These are phyloP conservation scores for Apiotrichum mycotoxinovorans DNA, from an alignment of 1,284 basidiomycete genomes.

Conservation along the genomic window DNA sequence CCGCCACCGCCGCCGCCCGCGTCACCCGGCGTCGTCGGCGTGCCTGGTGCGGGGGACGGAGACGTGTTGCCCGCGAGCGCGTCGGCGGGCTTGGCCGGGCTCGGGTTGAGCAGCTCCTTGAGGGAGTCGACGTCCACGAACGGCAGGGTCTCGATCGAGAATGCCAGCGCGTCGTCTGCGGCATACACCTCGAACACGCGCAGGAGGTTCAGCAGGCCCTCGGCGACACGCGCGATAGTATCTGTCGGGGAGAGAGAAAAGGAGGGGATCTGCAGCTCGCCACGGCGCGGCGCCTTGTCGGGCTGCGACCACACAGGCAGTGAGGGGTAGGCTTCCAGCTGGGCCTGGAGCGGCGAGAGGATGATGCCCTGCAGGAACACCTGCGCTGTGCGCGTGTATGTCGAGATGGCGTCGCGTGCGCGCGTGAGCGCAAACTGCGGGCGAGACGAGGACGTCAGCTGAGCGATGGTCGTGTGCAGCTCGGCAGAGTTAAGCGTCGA, in stretches of 20 bases:
- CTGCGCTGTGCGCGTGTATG: constrained; percentile 72
- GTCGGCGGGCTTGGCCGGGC: constrained; percentile 26
- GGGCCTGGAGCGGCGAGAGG: constrained; percentile 73
- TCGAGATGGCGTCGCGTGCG: constrained; percentile 60
- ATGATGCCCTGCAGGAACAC: constrained; percentile 73
- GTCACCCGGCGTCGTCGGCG: constrained; percentile 12
- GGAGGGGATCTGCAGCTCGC: constrained; percentile 76
- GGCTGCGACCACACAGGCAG: constrained; percentile 64
- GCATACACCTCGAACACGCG: constrained; percentile 91
- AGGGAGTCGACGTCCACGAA: constrained; percentile 61
- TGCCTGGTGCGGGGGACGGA: neutral
- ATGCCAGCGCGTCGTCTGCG: constrained; percentile 83
- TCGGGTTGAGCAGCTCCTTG: constrained; percentile 49
- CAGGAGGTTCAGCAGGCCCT: constrained; percentile 88
- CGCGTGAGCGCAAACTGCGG: constrained; percentile 56
- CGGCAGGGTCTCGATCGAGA: constrained; percentile 78
- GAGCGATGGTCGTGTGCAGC: constrained; percentile 60
- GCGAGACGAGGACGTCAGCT: constrained; percentile 14
- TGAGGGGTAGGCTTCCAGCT: constrained; percentile 68
- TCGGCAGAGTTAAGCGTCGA: constrained; percentile 76
- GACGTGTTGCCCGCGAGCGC: constrained; percentile 14
- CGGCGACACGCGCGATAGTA: constrained; percentile 80
- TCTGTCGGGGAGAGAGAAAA: constrained; percentile 91
- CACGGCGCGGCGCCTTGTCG: constrained; percentile 40
- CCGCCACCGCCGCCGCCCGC: constrained; percentile 13